Conservation (phyloP, 164 flowering plant species). For the Nelumbo lutea region DNA sequence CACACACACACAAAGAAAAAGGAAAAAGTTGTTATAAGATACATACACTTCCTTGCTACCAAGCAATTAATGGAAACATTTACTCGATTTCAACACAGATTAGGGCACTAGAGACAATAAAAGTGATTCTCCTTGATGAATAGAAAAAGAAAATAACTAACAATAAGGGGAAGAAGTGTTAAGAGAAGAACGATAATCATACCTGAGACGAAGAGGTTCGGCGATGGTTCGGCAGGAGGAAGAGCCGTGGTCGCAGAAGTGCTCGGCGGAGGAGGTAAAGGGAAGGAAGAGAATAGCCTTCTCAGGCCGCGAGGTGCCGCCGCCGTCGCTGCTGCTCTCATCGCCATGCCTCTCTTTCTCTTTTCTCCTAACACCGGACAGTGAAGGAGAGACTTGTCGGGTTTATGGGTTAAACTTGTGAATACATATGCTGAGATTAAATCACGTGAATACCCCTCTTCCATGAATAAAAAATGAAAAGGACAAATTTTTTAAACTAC, state of each 20-base stretch:
- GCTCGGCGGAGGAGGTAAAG: slow-evolving; percentile 31
- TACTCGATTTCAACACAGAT: neutral
- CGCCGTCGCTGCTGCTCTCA: slow-evolving; percentile 27
- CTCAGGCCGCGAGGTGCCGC: slow-evolving; percentile 24
- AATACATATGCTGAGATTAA: too few relatives aligned
- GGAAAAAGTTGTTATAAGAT: too few relatives aligned
- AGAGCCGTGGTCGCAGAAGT: slow-evolving; percentile 19
- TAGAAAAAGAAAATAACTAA: neutral
- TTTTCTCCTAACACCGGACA: neutral
- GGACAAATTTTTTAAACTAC: too few relatives aligned
- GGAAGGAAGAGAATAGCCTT: slow-evolving; percentile 33
- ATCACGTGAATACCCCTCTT: too few relatives aligned
- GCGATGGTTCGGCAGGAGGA: slow-evolving; percentile 47
- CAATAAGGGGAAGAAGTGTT: neutral
- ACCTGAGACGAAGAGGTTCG: slow-evolving; percentile 60
- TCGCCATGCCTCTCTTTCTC: slow-evolving; percentile 25
- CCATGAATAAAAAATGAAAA: too few relatives aligned
- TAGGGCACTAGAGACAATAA: neutral
- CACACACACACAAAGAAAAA: too few relatives aligned
- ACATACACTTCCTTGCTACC: neutral
- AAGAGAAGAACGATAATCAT: neutral
- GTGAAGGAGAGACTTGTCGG: too few relatives aligned
- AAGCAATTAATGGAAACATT: neutral
- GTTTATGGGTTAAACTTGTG: too few relatives aligned
- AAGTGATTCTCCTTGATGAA: neutral